Percentiles rank a stretch among this genome's conserved stretches.
Evolutionary conservation across 1,284 basidiomycete species (phyloP).

Genomic region (Flammula alnicola): DNA sequence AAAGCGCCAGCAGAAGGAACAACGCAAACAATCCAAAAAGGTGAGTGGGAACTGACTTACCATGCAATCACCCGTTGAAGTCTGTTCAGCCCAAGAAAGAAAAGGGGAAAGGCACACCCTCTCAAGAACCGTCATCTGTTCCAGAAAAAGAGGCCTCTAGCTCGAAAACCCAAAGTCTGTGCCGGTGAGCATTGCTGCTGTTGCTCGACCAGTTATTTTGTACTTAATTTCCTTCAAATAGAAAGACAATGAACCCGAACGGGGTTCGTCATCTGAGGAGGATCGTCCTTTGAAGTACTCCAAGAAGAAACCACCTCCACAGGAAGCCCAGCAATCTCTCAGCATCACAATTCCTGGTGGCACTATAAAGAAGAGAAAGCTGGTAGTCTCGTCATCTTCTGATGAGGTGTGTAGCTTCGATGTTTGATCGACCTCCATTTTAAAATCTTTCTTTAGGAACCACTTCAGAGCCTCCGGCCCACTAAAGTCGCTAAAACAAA

Average conservation of each 20-base stretch:
- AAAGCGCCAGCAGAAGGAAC: conserved; percentile 26
- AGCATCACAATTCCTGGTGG: conserved; percentile 12
- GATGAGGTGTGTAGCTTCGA: conserved; percentile 22
- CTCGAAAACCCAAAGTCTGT: neutral
- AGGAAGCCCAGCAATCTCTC: neutral
- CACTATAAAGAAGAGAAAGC: conserved; percentile 14
- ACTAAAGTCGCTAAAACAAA: neutral
- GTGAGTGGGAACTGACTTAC: neutral
- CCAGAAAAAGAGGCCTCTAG: neutral
- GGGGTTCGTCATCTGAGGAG: neutral
- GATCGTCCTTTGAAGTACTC: neutral
- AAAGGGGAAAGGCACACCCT: neutral
- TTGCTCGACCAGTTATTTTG: neutral
- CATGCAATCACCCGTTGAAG: neutral
- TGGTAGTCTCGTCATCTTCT: conserved; percentile 18
- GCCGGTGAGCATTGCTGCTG: neutral
- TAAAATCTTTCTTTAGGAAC: conserved; percentile 2
- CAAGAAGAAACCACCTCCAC: neutral
- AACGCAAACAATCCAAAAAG: conserved; percentile 11
- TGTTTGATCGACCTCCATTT: neutral
- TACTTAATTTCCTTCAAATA: neutral
- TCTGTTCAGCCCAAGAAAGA: too few species aligned
- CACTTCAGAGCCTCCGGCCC: neutral
- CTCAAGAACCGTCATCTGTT: conserved; percentile 1
- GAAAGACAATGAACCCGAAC: neutral